Percentiles rank a stretch among this genome's conserved stretches.
These are phyloP conservation scores for Salvia rosmarinus DNA, from an alignment of 257 asterid species.

Conservation along the genomic window DNA sequence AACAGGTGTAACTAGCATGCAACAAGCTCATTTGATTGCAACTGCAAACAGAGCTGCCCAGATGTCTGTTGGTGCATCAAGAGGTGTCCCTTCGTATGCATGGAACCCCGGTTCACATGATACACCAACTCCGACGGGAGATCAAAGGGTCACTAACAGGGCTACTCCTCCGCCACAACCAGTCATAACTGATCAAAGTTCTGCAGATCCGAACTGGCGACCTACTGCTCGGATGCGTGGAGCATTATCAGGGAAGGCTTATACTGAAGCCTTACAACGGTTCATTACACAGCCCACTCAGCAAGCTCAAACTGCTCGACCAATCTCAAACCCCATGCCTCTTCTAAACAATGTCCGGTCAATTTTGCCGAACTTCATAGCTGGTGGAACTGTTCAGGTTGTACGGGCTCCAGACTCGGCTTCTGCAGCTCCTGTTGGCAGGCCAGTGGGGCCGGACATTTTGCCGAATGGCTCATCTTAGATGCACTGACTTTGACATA, in stretches of 20 bases:
- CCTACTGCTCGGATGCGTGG: constrained; percentile 81
- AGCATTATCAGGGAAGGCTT: constrained; percentile 67
- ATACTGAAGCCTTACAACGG: constrained; percentile 50
- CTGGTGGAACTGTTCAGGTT: constrained; percentile 26
- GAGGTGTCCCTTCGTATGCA: constrained; percentile 39
- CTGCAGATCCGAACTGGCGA: constrained; percentile 51
- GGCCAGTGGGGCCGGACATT: constrained; percentile 37
- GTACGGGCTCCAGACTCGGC: constrained; percentile 18
- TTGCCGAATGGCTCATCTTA: constrained; percentile 40
- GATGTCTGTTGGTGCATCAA: constrained; percentile 38
- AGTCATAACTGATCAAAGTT: constrained; percentile 24
- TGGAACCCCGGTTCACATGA: constrained; percentile 34
- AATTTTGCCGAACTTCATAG: constrained; percentile 36
- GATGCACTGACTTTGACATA: constrained; percentile 29
- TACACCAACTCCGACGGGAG: constrained; percentile 32
- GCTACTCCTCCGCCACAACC: constrained; percentile 42
- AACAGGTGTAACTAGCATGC: constrained; percentile 34
- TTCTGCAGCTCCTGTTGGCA: constrained; percentile 27
- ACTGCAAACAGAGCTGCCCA: constrained; percentile 50
- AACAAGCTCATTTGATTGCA: constrained; percentile 40
- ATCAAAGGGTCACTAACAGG: constrained; percentile 41
- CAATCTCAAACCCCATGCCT: constrained; percentile 38
- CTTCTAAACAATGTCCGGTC: constrained; percentile 37
- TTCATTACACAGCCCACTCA: constrained; percentile 51
- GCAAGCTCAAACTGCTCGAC: constrained; percentile 50